Base-by-base conservation (phyloP, 2,329 filamentous ascomycete species). In the Onygena corvina region DNA sequence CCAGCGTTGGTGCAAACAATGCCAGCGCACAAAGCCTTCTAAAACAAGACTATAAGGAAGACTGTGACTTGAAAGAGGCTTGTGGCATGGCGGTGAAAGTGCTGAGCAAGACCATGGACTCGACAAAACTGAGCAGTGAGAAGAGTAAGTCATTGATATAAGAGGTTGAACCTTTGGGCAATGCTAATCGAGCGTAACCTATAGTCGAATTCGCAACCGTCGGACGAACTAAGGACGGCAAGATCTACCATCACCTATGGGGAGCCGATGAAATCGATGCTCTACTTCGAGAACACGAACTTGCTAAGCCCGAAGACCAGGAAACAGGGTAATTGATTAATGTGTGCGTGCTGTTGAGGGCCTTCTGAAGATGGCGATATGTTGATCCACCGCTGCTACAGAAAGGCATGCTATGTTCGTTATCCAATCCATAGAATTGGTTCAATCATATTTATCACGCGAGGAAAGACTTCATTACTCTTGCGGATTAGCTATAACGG, bases 21-120 rank as follows among this genome's bases (percentile, higher is more conserved):
- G 92, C 92, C 38, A 94, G 87, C 61, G 93, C 93, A 7, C 89
- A 95, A 71, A 94, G 88, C 70, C 71, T 98, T 69, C 71, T 98
- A 68, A 98, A 98, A 79, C 92, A 98, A 70, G 92, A 98, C 69
- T 98, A 98, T 75, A 95, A 96, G 76, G 92, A 98, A 71, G 89
- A 96, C 60, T 96, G 89, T 69, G 84, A 86, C 57, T 70, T 98
- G 64, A 86, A 94, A 73, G 92, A 98, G 73, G 92, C 93, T 3
- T 98, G 92, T 67, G 88, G 84, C 49, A 84, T 95, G 76, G 92
- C 92, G 8, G 92, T 98, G 67, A 98, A 98, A 78, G 92, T 98
- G 55, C 72, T 98, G 57, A 96, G 92, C 78, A 98, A 98, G 81
- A 98, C 92, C 4, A 98, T 98, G 93, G 92, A 98, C 68, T 94